Base-by-base conservation (phyloP, 495 filamentous ascomycete genomes). In the Platismatia glauca region DNA sequence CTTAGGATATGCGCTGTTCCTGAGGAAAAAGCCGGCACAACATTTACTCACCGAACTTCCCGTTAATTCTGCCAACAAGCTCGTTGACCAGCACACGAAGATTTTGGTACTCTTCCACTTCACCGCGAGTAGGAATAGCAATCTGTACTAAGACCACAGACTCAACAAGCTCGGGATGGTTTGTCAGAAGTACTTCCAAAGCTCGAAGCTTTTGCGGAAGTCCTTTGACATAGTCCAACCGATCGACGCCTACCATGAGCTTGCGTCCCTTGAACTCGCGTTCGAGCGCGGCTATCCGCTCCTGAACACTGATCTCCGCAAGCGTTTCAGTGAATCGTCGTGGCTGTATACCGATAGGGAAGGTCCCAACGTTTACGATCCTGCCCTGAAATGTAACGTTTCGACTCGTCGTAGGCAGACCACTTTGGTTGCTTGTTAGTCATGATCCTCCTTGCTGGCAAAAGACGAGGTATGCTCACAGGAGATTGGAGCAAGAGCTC, bases 91-190 rank as follows among this genome's bases (percentile, higher is more conserved):
- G 87, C 20, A 86, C 87, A 24, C 92, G 84, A 20, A 97, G 78
- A 65, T 96, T 94, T 72, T 96, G 90, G 70, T 97, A 96, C 71
- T 96, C 93, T 72, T 96, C 92, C 53, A 97, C 93, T 70, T 97
- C 92, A 63, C 91, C 87, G 39, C 93, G 82, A 66, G 87, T 91
- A 4, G 93, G 93, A 2, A 97, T 89, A 1, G 93, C 93, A 11
- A 97, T 90, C 73, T 96, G 93, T 22, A 97, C 90, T 9, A 97
- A 80, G 20, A 95, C 88, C 13, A 96, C 88, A 71, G 93, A 95
- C 53, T 90, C 89, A 57, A 91, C 86, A 83, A 90, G 87, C 71
- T 96, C 91, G 4, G 92, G 93, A 61, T 97, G 88, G 62, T 95
- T 89, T 18, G 89, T 89, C 39, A 97, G 78, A 74, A 97, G 96